Percentiles rank a stretch among this genome's conserved stretches.
phyloP scores from a whole-genome alignment of 2,329 filamentous ascomycete species.

The Cryoendolithus antarcticus region DNA sequence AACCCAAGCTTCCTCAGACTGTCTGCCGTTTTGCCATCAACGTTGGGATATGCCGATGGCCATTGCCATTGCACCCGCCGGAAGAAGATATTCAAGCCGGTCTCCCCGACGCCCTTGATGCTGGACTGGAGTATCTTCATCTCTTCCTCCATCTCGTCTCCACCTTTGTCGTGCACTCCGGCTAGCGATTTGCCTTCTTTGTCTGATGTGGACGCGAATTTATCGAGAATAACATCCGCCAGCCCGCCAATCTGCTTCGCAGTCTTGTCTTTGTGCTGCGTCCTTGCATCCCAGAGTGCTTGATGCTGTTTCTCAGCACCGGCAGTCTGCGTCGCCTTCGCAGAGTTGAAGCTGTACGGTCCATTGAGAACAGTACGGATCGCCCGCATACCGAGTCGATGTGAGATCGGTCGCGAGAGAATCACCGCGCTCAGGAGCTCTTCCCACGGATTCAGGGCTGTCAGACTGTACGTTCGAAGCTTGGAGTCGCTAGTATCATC shows the following conservation, averaged over 20 bases:
- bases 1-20: constrained; percentile 26
- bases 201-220: constrained; percentile 20
- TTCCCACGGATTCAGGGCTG: constrained; percentile 29
- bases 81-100: constrained; percentile 31
- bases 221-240: constrained; percentile 22
- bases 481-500: constrained; percentile 21
- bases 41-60: constrained; percentile 26
- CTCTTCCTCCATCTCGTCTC: constrained; percentile 18
- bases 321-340: constrained; percentile 23
- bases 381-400: constrained; percentile 31
- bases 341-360: constrained; percentile 28
- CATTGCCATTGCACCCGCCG: constrained; percentile 30
- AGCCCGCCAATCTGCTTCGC: constrained; percentile 27
- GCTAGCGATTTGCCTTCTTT: constrained; percentile 20
- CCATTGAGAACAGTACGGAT: constrained; percentile 34
- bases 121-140: constrained; percentile 21
- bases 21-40: constrained; percentile 25
- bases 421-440: constrained; percentile 33
- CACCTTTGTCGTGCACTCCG: constrained; percentile 22
- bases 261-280: constrained; percentile 36
- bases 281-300: constrained; percentile 30
- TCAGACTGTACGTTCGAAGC: constrained; percentile 21
- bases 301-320: constrained; percentile 26
- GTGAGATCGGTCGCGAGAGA: constrained; percentile 32
- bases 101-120: constrained; percentile 31